Percentiles rank a stretch among this genome's conserved stretches.
phyloP scores from a whole-genome alignment of 2,329 filamentous ascomycete genomes.

The Albophoma yamanashiensis region DNA sequence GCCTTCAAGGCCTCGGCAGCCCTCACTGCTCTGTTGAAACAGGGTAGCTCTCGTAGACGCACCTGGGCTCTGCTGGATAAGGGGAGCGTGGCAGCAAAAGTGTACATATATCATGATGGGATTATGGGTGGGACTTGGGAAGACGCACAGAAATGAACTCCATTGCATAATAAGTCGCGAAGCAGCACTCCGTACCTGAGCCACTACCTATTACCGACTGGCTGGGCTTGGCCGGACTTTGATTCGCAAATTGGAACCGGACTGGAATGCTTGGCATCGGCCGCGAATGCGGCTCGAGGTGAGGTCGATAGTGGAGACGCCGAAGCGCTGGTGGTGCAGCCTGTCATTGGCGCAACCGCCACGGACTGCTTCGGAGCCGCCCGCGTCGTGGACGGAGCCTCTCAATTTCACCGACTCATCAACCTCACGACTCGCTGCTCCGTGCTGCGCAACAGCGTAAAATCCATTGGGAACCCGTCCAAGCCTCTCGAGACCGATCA shows the following conservation, averaged over 20 bases:
- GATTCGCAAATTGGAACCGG: neutral
- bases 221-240: neutral
- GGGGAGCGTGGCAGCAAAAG: slow-evolving; percentile 20
- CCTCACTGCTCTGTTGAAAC: neutral
- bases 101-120: slow-evolving; percentile 32
- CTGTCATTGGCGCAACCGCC: neutral
- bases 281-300: neutral
- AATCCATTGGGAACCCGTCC: neutral
- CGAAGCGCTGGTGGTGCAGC: neutral
- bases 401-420: neutral
- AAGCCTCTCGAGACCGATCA: neutral
- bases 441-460: neutral
- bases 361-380: neutral
- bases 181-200: neutral
- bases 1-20: neutral
- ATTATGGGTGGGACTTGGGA: slow-evolving; percentile 17
- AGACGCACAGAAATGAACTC: slow-evolving; percentile 18
- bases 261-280: neutral
- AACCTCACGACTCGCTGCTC: neutral
- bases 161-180: slow-evolving; percentile 13
- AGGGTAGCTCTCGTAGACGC: neutral
- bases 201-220: neutral
- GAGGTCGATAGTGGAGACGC: neutral
- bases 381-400: neutral
- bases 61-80: slow-evolving; percentile 11